A percentile compares a stretch with the other conserved stretches of the same genome.
Conservation (phyloP, 306 rosid species). For the Quercus alba region DNA sequence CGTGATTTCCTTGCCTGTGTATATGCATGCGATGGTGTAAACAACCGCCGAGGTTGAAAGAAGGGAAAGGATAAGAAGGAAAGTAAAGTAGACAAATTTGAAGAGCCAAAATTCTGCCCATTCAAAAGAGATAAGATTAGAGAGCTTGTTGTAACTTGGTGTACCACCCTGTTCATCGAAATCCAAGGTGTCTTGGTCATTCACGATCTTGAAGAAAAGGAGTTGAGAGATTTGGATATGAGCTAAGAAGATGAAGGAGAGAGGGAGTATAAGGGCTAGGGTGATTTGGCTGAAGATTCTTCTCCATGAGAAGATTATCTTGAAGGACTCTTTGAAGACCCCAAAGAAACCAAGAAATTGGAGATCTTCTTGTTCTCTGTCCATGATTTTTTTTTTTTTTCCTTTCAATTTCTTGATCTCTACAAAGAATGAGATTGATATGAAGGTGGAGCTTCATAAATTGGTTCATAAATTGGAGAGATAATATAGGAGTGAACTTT, state of each 20-base stretch:
- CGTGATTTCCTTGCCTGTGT: slow-evolving; percentile 21
- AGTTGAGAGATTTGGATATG: slow-evolving; percentile 30
- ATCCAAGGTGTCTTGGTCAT: slow-evolving; percentile 1
- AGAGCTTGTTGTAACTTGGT: neutral
- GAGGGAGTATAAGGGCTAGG: slow-evolving; percentile 31
- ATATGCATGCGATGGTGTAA: slow-evolving; percentile 35
- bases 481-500: neutral
- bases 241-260: slow-evolving; percentile 25
- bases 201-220: slow-evolving; percentile 12
- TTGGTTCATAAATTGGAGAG: neutral
- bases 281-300: slow-evolving; percentile 36
- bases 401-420: too few species aligned
- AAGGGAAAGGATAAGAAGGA: slow-evolving; percentile 29
- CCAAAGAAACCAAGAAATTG: slow-evolving; percentile 35
- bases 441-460: neutral
- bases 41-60: slow-evolving; percentile 38
- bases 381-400: slow-evolving; percentile 11
- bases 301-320: slow-evolving; percentile 26
- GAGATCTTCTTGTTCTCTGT: slow-evolving; percentile 40
- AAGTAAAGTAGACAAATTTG: slow-evolving; percentile 23
- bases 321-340: slow-evolving; percentile 24
- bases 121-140: slow-evolving; percentile 15
- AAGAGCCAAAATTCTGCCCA: slow-evolving; percentile 20
- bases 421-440: neutral
- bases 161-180: neutral